Conservation (phyloP, 139 green algal genomes). For the Picochlorum sp. region DNA sequence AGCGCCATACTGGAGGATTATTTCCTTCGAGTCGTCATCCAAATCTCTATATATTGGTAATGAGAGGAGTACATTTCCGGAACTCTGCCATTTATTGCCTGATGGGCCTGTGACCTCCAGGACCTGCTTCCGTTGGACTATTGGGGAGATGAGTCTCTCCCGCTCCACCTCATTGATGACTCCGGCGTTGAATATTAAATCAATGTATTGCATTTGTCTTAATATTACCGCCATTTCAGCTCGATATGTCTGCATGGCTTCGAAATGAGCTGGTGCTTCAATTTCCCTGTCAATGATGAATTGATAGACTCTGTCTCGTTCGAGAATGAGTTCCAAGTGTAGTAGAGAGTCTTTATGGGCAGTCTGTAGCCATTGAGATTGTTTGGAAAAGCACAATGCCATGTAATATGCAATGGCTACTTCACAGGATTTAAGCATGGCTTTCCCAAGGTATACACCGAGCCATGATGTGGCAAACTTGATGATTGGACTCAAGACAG, state of each 20-base stretch:
- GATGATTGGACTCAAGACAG: not conserved
- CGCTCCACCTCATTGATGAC: constrained; percentile 65
- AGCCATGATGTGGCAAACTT: constrained; percentile 23
- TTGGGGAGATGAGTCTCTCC: constrained; percentile 39
- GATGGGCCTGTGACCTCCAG: constrained; percentile 53
- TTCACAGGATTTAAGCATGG: constrained; percentile 59
- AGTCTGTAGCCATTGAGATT: constrained; percentile 39
- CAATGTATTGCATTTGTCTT: constrained; percentile 67
- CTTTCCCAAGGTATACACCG: constrained; percentile 26
- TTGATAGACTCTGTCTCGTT: constrained; percentile 21
- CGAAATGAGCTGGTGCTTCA: constrained; percentile 71
- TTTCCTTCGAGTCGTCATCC: not conserved
- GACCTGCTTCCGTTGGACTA: constrained; percentile 47
- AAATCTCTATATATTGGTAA: constrained; percentile 1
- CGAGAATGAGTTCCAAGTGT: constrained; percentile 23
- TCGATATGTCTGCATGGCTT: constrained; percentile 79
- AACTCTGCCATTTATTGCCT: not conserved
- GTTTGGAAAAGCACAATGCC: constrained; percentile 44
- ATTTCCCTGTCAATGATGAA: constrained; percentile 80
- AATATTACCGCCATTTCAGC: constrained; percentile 68
- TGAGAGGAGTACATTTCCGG: not conserved
- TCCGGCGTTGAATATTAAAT: constrained; percentile 54
- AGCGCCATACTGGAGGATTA: not conserved
- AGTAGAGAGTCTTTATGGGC: constrained; percentile 12
- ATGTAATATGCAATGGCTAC: constrained; percentile 75